Percentiles rank a stretch among this genome's conserved stretches.
These are phyloP conservation scores for Lipomyces yamadae DNA, from an alignment of 805 yeast genomes.

Conservation along the genomic window DNA sequence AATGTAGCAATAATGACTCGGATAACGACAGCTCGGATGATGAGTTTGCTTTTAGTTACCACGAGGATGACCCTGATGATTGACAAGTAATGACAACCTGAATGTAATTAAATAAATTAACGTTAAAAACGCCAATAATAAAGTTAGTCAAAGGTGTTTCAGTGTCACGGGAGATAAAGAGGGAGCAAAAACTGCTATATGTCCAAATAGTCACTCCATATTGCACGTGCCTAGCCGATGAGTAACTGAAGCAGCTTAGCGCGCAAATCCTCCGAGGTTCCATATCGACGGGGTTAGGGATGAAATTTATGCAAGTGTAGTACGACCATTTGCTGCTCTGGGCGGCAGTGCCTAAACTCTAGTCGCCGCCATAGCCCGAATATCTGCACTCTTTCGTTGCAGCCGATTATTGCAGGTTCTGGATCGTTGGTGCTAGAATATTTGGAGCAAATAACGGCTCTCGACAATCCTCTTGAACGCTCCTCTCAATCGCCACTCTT, in stretches of 20 bases:
- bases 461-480: no score
- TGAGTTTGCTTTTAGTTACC: neutral
- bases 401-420: no score
- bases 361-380: neutral
- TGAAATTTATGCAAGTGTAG: neutral
- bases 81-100: neutral
- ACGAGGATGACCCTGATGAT: conserved; percentile 8
- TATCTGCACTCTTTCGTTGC: no score
- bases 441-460: no score
- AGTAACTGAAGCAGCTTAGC: neutral
- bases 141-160: no score
- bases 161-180: neutral
- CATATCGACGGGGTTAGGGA: neutral
- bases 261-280: neutral
- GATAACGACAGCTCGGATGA: conserved; percentile 13
- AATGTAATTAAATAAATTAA: neutral
- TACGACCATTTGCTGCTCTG: neutral
- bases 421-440: no score
- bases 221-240: neutral
- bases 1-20: conserved; percentile 21
- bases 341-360: no score
- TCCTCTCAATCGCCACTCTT: no score
- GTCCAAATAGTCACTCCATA: neutral
- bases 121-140: neutral
- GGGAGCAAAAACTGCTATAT: neutral